phyloP scores from a whole-genome alignment of 2,329 filamentous ascomycete genomes.

The Cladobotryum protrusum region DNA sequence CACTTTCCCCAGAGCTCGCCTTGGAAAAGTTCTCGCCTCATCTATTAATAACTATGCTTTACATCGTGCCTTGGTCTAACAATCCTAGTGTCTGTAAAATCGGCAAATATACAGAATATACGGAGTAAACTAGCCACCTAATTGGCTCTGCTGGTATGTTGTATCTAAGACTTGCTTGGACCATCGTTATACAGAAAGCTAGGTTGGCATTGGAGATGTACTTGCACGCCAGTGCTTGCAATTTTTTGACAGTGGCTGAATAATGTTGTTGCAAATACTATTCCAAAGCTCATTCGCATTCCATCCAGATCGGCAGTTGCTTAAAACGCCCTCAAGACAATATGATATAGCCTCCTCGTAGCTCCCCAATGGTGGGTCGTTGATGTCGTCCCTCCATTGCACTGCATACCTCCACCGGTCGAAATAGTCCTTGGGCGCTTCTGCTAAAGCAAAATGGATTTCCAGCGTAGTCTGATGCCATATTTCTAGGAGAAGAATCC shows the following conservation, averaged over 20 bases:
- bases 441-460: background rate
- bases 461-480: conserved; percentile 7
- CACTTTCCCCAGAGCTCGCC: too few species aligned
- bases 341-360: conserved; percentile 5
- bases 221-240: conserved; percentile 3
- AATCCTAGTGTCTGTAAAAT: too few species aligned
- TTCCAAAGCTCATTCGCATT: conserved; percentile 2
- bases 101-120: too few species aligned
- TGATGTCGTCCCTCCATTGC: conserved; percentile 2
- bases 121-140: too few species aligned
- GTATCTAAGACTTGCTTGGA: too few species aligned
- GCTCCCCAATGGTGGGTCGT: background rate
- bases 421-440: background rate
- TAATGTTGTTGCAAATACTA: conserved; percentile 5
- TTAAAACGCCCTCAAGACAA: conserved; percentile 1
- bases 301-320: background rate
- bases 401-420: background rate
- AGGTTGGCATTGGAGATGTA: too few species aligned
- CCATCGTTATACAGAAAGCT: too few species aligned
- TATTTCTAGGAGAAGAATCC: conserved; percentile 4
- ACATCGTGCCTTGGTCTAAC: too few species aligned
- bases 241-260: conserved; percentile 5
- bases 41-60: too few species aligned
- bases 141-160: too few species aligned
- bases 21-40: too few species aligned